Evolutionary conservation across 208 protist species (phyloP), one percentile per base, ranked within the genome.

Genomic region (Blechomonas ayalai): DNA sequence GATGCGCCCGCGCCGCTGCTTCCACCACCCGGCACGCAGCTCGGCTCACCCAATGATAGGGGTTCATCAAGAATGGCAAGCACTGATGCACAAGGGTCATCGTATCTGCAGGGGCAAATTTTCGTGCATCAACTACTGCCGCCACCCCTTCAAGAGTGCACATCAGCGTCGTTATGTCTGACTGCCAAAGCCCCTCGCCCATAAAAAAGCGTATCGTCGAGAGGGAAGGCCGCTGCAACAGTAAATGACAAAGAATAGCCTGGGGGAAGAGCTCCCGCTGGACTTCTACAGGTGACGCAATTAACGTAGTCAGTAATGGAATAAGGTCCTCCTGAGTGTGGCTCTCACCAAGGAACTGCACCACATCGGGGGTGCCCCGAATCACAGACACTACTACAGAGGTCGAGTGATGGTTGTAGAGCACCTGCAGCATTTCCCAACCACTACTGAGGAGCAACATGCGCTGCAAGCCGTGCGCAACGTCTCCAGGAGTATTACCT

Each of bases 151-250:
- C 51, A 10, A 90, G 58, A 8, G 75, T 82, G 8, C 43, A 27
- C 18, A 45, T 45, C 8, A 83, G 29, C 16, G 48, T 58, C 3
- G 41, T 38, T 13, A 67, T 54, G 29, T 53, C 25, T 15, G 31
- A 32, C 43, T 81, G 65, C 13, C 76, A 58, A 25, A 90, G 53
- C 1, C 75, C 81, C 45, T 90, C 81, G 10, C 75, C 68, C 12
- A 82, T 60, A 37, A 90, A 90, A 16, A 90, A 66, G 22, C 45
- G 58, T 20, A 90, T 45, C 36, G 73, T 85, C 44, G 73, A 68
- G 20, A 59, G n/a, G 15, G 31, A 59, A 1, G 75, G 66, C 2
- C 8, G 18, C 34, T 63, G 62, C 34, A 85, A 45, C 9, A 60
- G 43, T 9, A 64, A 45, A 51, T 83, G 76, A 3, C 76, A 70